Evolutionary conservation across 441 rosid species (phyloP), one percentile per base, ranked within the genome.

Genomic region (Francoa sonchifolia): DNA sequence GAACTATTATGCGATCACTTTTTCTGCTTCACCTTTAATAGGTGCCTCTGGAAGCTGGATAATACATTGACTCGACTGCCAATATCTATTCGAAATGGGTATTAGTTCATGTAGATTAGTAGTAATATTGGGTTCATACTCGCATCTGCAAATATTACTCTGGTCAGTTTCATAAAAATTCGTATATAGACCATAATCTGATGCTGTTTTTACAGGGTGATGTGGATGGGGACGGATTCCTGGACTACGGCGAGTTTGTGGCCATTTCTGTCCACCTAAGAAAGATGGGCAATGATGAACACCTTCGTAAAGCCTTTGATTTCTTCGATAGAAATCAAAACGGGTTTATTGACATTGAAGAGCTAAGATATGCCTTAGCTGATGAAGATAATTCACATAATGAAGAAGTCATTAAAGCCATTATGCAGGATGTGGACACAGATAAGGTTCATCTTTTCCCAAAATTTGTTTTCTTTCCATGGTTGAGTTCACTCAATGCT

Each of bases 251-350:
- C 5, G 89, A 79, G 58, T 76, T 76, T 51, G 73, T 76, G 44
- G 84, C 84, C 19, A 76, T 79, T 41, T 73, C 89, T 3, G 77
- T 79, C 35, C 84, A 79, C 63, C 61, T 79, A 5, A 65, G 68
- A 59, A 79, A 76, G 62, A 76, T 79, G 79, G 77, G 71, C 31
- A 76, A 71, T 22, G 84, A 73, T 1, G 89, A 76, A 48, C 89
- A 73, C 56, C 75, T 79, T 28, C 61, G 52, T 48, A 79, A 76
- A 62, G 82, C 89, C 8, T 79, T 79, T 44, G 69, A 53, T 0
- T 76, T 76, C 44, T 73, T 79, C 2, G 89, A 79, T 57, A 48
- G 48, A 43, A 49, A 79, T 52, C 46, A 65, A 40, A 76, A 47
- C 12, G 81, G 75, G 5, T 76, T 61, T 59, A 76, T 79, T 8